Base-by-base conservation (phyloP, 306 rosid genomes). In the Arachis stenosperma region DNA sequence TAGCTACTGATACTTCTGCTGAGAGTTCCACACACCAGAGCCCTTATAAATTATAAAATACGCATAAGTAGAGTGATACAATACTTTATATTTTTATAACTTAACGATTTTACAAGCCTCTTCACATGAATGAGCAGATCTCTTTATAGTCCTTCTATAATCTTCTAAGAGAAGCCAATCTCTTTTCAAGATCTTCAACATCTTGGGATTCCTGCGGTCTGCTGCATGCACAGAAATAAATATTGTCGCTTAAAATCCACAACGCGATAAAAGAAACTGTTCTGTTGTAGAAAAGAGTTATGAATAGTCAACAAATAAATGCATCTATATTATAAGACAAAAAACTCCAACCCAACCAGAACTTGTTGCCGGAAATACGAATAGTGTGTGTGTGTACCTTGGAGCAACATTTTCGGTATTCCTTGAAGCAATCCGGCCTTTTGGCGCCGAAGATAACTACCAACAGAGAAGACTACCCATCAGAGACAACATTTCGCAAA, bases 371-470 rank as follows among this genome's bases (percentile, higher is more conserved):
- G 47, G 12, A 48, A 53, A 68, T 30, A 52, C 69, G 69, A 10
- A 54, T 65, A 37, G 48, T 41, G 6, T 29, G 48, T 29, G 48
- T 22, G 8, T 29, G 12, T 81, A 89, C 97, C 97, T 80, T 29
- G 84, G 65, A 79, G 83, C 83, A 57, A 80, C 88, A 84, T 82
- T 85, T 84, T 78, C 85, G 27, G 87, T 69, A 72, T 72, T 89
- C 50, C 91, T 90, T 55, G 97, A 75, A 68, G 89, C 90, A 85
- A 93, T 91, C 70, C 92, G 90, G 52, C 98, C 98, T 83, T 93
- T 93, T 29, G 98, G 98, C 59, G 98, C 98, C 11, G 98, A 90
- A 54, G 98, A 93, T 76, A 93, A 84, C 98, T 93, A 79, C 55
- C 68, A 76, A 57, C 51, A 67, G 27, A 41, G 47, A 40, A 69